Conservation (phyloP, 1,284 basidiomycete genomes). For the Retiboletus flavoniger region DNA sequence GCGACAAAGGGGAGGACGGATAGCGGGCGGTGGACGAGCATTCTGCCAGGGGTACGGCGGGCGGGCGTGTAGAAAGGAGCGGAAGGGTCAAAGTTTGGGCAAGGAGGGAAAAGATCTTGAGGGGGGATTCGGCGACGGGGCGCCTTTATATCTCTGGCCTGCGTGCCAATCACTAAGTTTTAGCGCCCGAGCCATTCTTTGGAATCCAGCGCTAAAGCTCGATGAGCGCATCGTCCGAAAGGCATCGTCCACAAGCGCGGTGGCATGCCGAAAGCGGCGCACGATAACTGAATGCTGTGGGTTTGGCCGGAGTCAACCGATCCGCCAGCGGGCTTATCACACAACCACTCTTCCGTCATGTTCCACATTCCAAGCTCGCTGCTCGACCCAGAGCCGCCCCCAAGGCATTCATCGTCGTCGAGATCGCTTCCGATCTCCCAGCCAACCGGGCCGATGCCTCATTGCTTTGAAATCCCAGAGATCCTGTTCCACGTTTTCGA, state of each 20-base stretch:
- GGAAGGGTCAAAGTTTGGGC: constrained; percentile 19
- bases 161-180: constrained; percentile 15
- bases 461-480: constrained; percentile 23
- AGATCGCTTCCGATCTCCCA: not conserved
- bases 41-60: constrained; percentile 12
- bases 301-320: constrained; percentile 3
- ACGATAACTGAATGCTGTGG: not conserved
- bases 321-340: not conserved
- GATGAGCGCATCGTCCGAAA: not conserved
- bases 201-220: not conserved
- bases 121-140: constrained; percentile 2
- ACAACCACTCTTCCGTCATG: not conserved
- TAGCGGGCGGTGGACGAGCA: constrained; percentile 20
- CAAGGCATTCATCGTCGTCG: not conserved
- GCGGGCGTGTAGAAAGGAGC: constrained; percentile 23
- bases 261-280: constrained; percentile 1
- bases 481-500: constrained; percentile 22
- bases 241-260: not conserved
- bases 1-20: constrained; percentile 19
- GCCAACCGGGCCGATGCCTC: not conserved
- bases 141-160: constrained; percentile 20
- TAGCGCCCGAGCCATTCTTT: constrained; percentile 3
- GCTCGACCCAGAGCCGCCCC: not conserved
- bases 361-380: not conserved
- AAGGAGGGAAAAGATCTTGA: constrained; percentile 5